A percentile compares a stretch with the other conserved stretches of the same genome.
These are phyloP conservation scores for Pyrenula massariospora DNA, from an alignment of 495 filamentous ascomycete genomes.

Conservation along the genomic window DNA sequence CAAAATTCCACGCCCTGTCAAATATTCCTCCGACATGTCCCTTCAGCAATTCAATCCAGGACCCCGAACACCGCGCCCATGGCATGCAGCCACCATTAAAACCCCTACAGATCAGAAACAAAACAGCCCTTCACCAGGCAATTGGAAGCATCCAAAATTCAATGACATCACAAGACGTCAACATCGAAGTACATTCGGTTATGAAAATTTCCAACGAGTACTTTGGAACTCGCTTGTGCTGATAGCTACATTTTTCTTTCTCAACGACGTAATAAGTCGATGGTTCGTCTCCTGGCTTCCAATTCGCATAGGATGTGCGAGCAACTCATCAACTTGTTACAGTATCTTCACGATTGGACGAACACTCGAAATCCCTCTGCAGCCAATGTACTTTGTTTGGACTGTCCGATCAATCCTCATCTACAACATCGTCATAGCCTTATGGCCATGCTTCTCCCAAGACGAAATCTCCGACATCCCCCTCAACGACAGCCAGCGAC, in stretches of 20 bases:
- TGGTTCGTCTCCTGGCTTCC: background rate
- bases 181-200: conserved; percentile 58
- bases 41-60: background rate
- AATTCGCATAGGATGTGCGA: background rate
- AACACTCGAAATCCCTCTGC: background rate
- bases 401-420: conserved; percentile 44
- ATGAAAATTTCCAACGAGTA: conserved; percentile 54
- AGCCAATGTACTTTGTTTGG: background rate
- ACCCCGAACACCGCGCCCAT: background rate
- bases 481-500: conserved; percentile 78
- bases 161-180: conserved; percentile 67
- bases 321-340: background rate
- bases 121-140: conserved; percentile 41
- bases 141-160: conserved; percentile 78
- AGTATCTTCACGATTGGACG: background rate
- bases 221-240: conserved; percentile 51
- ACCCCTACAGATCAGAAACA: background rate
- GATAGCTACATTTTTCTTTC: conserved; percentile 29
- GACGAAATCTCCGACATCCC: conserved; percentile 84
- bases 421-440: conserved; percentile 52
- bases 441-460: conserved; percentile 56
- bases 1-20: background rate
- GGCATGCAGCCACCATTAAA: background rate
- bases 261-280: conserved; percentile 13
- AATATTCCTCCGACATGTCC: background rate